These are phyloP conservation scores for Calonectria hongkongensis DNA, from an alignment of 2,329 filamentous ascomycete species.

Conservation along the genomic window DNA sequence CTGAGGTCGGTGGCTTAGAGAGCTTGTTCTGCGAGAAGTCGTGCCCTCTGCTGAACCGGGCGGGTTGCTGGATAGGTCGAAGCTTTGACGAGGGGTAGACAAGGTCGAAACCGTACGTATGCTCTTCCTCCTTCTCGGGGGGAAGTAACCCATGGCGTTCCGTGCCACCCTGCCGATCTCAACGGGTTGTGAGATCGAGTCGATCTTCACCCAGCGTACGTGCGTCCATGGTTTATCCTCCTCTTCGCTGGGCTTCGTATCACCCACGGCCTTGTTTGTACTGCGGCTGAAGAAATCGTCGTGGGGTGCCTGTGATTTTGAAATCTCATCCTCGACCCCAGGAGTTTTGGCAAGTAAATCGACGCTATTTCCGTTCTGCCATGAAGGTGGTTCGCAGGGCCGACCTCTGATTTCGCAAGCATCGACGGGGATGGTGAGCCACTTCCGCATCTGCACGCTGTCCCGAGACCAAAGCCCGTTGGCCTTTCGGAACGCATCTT, in stretches of 20 bases:
- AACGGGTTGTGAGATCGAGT: constrained; percentile 80
- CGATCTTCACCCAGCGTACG: constrained; percentile 90
- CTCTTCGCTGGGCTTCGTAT: constrained; percentile 54
- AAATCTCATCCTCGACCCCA: constrained; percentile 52
- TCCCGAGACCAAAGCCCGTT: constrained; percentile 98
- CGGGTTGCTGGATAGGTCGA: constrained; percentile 72
- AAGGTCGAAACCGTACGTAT: constrained; percentile 78
- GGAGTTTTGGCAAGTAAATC: constrained; percentile 73
- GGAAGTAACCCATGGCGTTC: constrained; percentile 91
- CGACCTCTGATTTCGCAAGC: constrained; percentile 89
- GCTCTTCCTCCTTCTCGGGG: constrained; percentile 92
- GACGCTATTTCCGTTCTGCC: constrained; percentile 62
- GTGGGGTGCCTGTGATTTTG: constrained; percentile 54
- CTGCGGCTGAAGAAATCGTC: constrained; percentile 65
- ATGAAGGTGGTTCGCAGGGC: constrained; percentile 73
- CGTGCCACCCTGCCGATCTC: constrained; percentile 91
- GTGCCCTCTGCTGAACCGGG: constrained; percentile 60
- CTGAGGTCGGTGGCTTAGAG: constrained; percentile 61
- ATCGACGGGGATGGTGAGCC: constrained; percentile 90
- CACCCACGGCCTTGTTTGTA: constrained; percentile 58
- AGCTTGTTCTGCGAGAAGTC: constrained; percentile 66
- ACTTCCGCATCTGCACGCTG: constrained; percentile 88
- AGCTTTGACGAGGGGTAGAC: constrained; percentile 80
- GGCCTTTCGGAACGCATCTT: constrained; percentile 87
- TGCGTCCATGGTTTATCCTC: constrained; percentile 88